Evolutionary conservation across 1,284 basidiomycete species (phyloP), one percentile per base, ranked within the genome.

Genomic region (Rhizoctonia solani): DNA sequence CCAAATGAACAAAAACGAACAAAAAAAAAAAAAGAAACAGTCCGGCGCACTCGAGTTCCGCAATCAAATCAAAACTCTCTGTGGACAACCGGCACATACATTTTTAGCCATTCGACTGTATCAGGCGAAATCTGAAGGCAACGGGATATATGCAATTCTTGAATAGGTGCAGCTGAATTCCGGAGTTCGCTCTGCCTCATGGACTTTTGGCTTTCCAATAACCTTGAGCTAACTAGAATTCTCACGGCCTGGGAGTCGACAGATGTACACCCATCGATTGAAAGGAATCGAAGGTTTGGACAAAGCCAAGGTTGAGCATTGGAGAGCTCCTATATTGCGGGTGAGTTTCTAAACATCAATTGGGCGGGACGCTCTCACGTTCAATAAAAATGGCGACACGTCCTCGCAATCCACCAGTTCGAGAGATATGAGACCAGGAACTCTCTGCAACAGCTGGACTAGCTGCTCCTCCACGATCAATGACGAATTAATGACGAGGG

Each of bases 391-490:
- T 2, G 59, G 23, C 32, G 59, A 52, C 21, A 63, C 37, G n/a
- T 63, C 59, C 21, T 63, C 59, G 25, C 59, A 63, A 34, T 63
- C 59, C 30, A 49, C 47, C 59, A 63, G 23, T 29, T 63, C 59
- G 3, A 63, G 39, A 1, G 46, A 39, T 2, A 25, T 39, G 21
- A 63, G 49, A 14, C 29, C 49, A 30, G 59, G 59, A 14, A 63
- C n/a, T 23, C 37, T 32, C 32, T 63, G 46, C 9, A 63, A 37
- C 23, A 63, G 21, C 19, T 53, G 59, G 34, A 63, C 47, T 6
- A 63, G 37, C 39, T 49, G 47, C 14, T 63, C 59, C 27, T 63
- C 59, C 11, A 47, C 49, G 19, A 63, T 37, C 11, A 63, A 42
- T 16, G 59, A 52, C 3, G 59, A 63, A 29, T 41, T 63, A 37